phyloP scores from a whole-genome alignment of 2,329 filamentous ascomycete genomes.

The Cladosporium sp. region DNA sequence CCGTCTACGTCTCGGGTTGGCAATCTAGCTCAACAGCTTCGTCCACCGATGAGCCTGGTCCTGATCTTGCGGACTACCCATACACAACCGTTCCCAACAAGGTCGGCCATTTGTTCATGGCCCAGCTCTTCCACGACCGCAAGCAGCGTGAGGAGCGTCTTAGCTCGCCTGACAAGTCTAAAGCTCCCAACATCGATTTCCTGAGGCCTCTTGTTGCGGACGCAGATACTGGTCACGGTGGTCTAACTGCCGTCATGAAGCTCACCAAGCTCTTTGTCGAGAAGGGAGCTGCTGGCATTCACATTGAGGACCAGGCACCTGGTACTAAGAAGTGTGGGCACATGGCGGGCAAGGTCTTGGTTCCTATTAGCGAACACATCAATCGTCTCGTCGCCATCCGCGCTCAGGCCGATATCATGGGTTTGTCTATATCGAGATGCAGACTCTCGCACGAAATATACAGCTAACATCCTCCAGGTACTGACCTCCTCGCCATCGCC shows the following conservation, averaged over 20 bases:
- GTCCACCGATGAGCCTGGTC: conserved; percentile 90
- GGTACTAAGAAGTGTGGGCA: conserved; percentile 99
- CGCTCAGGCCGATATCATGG: conserved; percentile 98
- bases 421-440: conserved; percentile 43
- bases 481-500: conserved; percentile 85
- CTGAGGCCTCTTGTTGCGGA: conserved; percentile 94
- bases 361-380: conserved; percentile 96
- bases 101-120: conserved; percentile 95
- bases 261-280: conserved; percentile 97
- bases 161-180: conserved; percentile 69
- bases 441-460: neutral
- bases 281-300: conserved; percentile 93
- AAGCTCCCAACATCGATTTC: conserved; percentile 83
- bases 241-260: conserved; percentile 99
- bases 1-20: conserved; percentile 98
- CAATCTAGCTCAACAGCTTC: conserved; percentile 97
- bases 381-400: conserved; percentile 95
- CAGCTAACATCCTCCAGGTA: conserved; percentile 49
- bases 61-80: conserved; percentile 96
- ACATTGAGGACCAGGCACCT: conserved; percentile 97
- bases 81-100: conserved; percentile 96
- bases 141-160: conserved; percentile 97
- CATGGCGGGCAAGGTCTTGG: conserved; percentile 98
- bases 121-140: conserved; percentile 98
- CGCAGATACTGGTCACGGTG: conserved; percentile 95